phyloP scores from a whole-genome alignment of 2,329 filamentous ascomycete species.

The Corinectria fuckeliana region DNA sequence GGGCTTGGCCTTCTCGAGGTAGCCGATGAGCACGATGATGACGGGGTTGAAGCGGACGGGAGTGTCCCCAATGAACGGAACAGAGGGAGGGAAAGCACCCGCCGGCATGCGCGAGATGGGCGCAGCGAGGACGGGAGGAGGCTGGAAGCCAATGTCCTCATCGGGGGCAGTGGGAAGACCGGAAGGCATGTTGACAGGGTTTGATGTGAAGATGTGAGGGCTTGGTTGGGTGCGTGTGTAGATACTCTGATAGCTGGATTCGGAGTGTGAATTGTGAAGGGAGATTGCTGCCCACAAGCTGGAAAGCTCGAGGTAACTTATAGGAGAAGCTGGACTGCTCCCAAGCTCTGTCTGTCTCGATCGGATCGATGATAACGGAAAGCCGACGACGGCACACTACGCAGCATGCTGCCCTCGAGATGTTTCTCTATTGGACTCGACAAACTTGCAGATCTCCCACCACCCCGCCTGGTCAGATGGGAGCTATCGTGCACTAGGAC shows the following conservation, averaged over 20 bases:
- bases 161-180: conserved; percentile 35
- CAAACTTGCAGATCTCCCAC: neutral
- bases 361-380: neutral
- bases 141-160: conserved; percentile 30
- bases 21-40: conserved; percentile 30
- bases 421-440: neutral
- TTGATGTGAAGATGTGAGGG: neutral
- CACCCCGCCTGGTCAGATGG: neutral
- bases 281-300: neutral
- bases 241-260: neutral
- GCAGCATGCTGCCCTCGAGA: neutral
- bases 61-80: conserved; percentile 10
- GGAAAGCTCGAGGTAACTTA: neutral
- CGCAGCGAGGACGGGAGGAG: conserved; percentile 13
- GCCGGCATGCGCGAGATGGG: neutral
- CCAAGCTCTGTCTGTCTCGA: neutral
- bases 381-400: neutral
- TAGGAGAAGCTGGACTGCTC: neutral
- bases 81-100: neutral
- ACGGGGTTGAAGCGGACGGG: conserved; percentile 29
- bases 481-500: neutral
- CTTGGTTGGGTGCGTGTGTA: neutral
- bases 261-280: neutral
- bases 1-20: conserved; percentile 16
- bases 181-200: conserved; percentile 21